phyloP scores from a whole-genome alignment of 768 basidiomycete genomes.

The Mycena amicta region DNA sequence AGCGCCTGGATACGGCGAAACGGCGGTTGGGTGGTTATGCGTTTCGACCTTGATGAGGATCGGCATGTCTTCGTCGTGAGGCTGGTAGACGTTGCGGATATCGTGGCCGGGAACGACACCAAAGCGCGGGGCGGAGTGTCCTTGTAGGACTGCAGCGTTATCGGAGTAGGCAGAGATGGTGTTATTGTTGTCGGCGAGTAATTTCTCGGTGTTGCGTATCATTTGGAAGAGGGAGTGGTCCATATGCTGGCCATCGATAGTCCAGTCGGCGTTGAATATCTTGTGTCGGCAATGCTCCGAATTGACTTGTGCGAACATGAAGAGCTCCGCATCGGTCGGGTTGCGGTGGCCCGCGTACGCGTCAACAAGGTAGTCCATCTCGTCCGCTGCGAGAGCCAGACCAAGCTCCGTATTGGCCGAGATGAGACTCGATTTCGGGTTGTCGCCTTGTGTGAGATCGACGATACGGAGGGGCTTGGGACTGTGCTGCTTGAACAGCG shows the following conservation, averaged over 20 bases:
- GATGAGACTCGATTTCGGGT: constrained; percentile 62
- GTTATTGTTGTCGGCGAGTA: constrained; percentile 55
- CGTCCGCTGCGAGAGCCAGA: constrained; percentile 85
- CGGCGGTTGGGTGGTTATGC: constrained; percentile 98
- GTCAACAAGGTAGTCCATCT: constrained; percentile 89
- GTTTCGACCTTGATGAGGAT: constrained; percentile 98
- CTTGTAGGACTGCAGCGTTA: constrained; percentile 93
- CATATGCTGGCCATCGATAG: constrained; percentile 68
- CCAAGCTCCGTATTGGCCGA: constrained; percentile 84
- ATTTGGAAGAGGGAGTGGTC: constrained; percentile 88
- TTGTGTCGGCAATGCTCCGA: constrained; percentile 99
- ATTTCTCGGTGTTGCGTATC: constrained; percentile 93
- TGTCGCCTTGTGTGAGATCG: constrained; percentile 50
- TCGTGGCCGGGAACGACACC: constrained; percentile 41
- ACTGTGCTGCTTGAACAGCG: constrained; percentile 59
- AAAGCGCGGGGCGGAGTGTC: constrained; percentile 76
- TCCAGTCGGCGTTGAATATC: constrained; percentile 98
- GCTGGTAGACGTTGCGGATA: constrained; percentile 51
- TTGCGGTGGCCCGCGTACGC: constrained; percentile 88
- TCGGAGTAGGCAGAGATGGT: constrained; percentile 98
- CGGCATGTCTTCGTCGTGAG: constrained; percentile 70
- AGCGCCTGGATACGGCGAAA: constrained; percentile 97
- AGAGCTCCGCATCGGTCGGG: constrained; percentile 96
- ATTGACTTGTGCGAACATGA: constrained; percentile 99
- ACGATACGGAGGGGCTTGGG: constrained; percentile 75